phyloP scores from a whole-genome alignment of 495 filamentous ascomycete genomes.

The Aspergillus kassunensis region DNA sequence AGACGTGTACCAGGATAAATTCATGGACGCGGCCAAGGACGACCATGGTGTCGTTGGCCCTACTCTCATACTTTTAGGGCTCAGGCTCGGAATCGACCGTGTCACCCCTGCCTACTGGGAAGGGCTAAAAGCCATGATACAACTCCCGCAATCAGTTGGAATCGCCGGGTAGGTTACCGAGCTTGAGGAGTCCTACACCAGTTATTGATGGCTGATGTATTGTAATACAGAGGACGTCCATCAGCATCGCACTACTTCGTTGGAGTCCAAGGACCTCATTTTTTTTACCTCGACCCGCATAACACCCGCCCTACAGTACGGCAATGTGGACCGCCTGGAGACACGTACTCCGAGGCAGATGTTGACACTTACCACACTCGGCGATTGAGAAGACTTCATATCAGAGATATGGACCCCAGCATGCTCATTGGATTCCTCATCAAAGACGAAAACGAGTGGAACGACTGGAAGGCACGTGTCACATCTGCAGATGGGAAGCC shows the following conservation, averaged over 20 bases:
- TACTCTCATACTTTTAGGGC: conserved; percentile 83
- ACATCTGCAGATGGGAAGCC: conserved; percentile 69
- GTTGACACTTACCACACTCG: conserved; percentile 83
- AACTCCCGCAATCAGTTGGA: conserved; percentile 85
- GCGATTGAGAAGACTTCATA: conserved; percentile 72
- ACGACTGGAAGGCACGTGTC: conserved; percentile 68
- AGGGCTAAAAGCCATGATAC: conserved; percentile 72
- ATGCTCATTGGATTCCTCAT: conserved; percentile 99
- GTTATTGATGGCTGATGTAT: neutral
- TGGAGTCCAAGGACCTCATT: conserved; percentile 79
- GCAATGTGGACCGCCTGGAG: conserved; percentile 32
- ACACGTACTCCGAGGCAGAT: conserved; percentile 64
- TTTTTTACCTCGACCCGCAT: conserved; percentile 97
- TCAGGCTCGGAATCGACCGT: conserved; percentile 86
- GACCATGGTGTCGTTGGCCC: conserved; percentile 65
- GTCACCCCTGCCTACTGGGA: conserved; percentile 92
- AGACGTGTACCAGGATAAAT: conserved; percentile 87
- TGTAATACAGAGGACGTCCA: conserved; percentile 68
- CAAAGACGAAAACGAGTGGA: conserved; percentile 76
- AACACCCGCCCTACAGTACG: conserved; percentile 66
- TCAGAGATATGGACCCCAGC: conserved; percentile 95
- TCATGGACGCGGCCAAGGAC: conserved; percentile 67
- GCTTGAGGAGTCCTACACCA: neutral
- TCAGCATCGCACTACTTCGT: conserved; percentile 96
- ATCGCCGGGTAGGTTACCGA: conserved; percentile 76